phyloP scores from a whole-genome alignment of 2,329 filamentous ascomycete genomes.

The Cercospora sojina region DNA sequence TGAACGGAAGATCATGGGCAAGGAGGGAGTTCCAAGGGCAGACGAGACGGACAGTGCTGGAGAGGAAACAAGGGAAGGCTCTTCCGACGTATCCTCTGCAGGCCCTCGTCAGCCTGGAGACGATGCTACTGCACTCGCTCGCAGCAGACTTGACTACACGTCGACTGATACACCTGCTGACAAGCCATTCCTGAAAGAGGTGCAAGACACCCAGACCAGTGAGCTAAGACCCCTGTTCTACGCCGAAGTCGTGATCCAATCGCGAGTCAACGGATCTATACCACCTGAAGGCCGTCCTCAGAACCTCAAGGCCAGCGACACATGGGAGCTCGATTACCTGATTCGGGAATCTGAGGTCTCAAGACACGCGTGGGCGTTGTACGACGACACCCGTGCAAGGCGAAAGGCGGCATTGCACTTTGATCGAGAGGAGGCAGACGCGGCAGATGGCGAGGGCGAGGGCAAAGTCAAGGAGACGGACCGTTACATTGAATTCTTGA shows the following conservation, averaged over 20 bases:
- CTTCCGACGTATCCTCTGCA: constrained; percentile 2
- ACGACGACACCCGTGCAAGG: constrained; percentile 56
- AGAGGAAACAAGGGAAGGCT: neutral
- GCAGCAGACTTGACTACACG: constrained; percentile 1
- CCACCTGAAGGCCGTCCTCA: constrained; percentile 58
- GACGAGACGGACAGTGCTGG: constrained; percentile 15
- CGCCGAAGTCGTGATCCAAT: constrained; percentile 70
- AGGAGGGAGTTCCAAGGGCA: constrained; percentile 21
- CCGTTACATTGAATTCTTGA: constrained; percentile 49
- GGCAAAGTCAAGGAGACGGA: constrained; percentile 42
- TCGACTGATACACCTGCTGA: constrained; percentile 16
- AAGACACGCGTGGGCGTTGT: constrained; percentile 48
- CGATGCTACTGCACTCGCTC: constrained; percentile 12
- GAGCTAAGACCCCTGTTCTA: constrained; percentile 55
- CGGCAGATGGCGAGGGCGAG: constrained; percentile 20
- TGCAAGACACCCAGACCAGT: constrained; percentile 9
- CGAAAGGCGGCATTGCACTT: constrained; percentile 50
- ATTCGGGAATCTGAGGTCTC: constrained; percentile 59
- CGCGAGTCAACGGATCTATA: constrained; percentile 66
- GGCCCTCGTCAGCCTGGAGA: neutral
- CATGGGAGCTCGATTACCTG: constrained; percentile 77
- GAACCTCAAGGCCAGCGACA: constrained; percentile 45
- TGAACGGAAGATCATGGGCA: constrained; percentile 52
- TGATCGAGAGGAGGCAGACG: constrained; percentile 45
- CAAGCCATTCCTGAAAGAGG: constrained; percentile 14